Base-by-base conservation (phyloP, 129 eudicot species). In the Centaurea solstitialis region DNA sequence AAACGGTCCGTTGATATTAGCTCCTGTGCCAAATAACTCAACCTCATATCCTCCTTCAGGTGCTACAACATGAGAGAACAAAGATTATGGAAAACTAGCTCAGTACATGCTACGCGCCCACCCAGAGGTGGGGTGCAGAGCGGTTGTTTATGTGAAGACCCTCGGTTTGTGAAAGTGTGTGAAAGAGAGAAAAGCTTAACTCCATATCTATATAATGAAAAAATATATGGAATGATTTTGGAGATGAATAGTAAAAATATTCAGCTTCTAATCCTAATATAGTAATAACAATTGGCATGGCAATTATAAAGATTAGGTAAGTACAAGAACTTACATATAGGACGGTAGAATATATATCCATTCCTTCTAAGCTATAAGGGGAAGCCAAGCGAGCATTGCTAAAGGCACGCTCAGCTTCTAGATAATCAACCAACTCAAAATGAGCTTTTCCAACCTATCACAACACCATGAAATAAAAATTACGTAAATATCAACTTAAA, bases 11-110 rank as follows among this genome's bases (percentile, higher is more conserved):
- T 93, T 85, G 99, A 91, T 84, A 96, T 76, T 80, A 96, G 89
- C 90, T 93, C 98, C 82, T 96, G 98, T 67, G 99, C 93, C 84
- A 96, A 88, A 90, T 96, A 96, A 84, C 96, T 96, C 84, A 96
- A 79, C 83, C 89, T 93, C 99, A 96, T 96, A 76, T 93, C 99
- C 89, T 96, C 96, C 92, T 93, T 96, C 81, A 96, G 73, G 84
- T 91, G 99, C 99, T 96, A 84, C 70, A 84, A 77, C 62, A 85
- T 35, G 30, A 73, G 74, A 78, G 18, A 23, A 40, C 66, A 69
- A 80, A 20, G 40, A 70, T 76, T 28, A 76, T 21, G 18, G 8
- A 45, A 33, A 64, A 66, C 10, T 72, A 35, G 47, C 26, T 9
- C 81, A 15, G 37, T 33, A 33, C 37, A 33, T 33, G 37, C 5